phyloP scores from a whole-genome alignment of 305 asterid genomes.

The Plantago lanceolata region DNA sequence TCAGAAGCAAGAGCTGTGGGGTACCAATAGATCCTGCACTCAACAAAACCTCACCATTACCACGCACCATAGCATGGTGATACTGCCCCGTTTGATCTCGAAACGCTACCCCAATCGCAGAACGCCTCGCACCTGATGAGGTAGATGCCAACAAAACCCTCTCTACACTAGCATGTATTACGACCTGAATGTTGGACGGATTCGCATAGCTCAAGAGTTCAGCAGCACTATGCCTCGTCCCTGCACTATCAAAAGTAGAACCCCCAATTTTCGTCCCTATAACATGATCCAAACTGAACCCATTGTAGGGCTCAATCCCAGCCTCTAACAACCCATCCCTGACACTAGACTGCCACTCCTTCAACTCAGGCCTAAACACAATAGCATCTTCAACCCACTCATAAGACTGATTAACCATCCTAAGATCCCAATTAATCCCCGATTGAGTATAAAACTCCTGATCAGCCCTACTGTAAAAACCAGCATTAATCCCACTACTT shows the following conservation, averaged over 20 bases:
- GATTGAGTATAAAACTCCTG: slow-evolving; percentile 50
- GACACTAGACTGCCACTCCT: slow-evolving; percentile 77
- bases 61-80: slow-evolving; percentile 70
- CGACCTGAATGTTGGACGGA: slow-evolving; percentile 52
- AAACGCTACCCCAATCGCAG: slow-evolving; percentile 65
- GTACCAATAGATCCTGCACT: slow-evolving; percentile 83
- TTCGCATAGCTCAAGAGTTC: slow-evolving; percentile 56
- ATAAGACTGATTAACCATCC: slow-evolving; percentile 63
- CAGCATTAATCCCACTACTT: slow-evolving; percentile 80
- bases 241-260: slow-evolving; percentile 65
- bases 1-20: slow-evolving; percentile 77
- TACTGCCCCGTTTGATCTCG: slow-evolving; percentile 46
- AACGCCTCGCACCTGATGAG: slow-evolving; percentile 19
- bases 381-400: slow-evolving; percentile 80
- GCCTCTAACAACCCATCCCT: slow-evolving; percentile 80
- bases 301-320: slow-evolving; percentile 67
- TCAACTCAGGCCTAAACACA: slow-evolving; percentile 76
- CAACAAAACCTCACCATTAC: slow-evolving; percentile 61
- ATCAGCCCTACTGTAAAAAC: slow-evolving; percentile 84
- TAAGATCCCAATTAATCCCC: slow-evolving; percentile 58
- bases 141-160: slow-evolving; percentile 50
- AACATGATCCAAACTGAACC: slow-evolving; percentile 67
- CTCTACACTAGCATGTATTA: slow-evolving; percentile 60
- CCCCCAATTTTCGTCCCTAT: slow-evolving; percentile 88
- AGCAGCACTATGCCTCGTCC: slow-evolving; percentile 57